These are phyloP conservation scores for Emericellopsis terricola DNA, from an alignment of 495 filamentous ascomycete genomes.

Conservation along the genomic window DNA sequence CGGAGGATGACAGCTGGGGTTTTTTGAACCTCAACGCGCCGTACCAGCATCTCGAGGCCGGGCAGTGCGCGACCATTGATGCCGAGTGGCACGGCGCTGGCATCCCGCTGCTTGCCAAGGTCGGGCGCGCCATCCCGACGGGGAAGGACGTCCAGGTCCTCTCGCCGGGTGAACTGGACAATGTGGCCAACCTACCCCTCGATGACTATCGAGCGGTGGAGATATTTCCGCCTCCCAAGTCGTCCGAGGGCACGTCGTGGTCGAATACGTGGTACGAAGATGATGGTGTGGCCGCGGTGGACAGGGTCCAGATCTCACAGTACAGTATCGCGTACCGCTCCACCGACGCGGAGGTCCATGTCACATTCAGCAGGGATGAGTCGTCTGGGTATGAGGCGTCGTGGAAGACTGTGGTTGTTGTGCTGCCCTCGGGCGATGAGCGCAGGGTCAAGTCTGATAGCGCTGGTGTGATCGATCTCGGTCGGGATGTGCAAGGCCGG, in stretches of 20 bases:
- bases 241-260: conserved; percentile 8
- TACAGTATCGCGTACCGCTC: conserved; percentile 27
- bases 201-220: conserved; percentile 46
- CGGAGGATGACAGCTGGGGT: conserved; percentile 26
- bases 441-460: conserved; percentile 18
- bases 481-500: neutral
- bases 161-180: conserved; percentile 35
- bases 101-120: conserved; percentile 42
- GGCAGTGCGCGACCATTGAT: conserved; percentile 39
- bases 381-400: conserved; percentile 22
- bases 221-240: conserved; percentile 35
- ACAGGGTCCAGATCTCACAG: conserved; percentile 14
- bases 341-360: conserved; percentile 19
- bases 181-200: conserved; percentile 30
- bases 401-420: conserved; percentile 29
- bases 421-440: conserved; percentile 26
- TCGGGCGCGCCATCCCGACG: conserved; percentile 39
- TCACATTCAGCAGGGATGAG: conserved; percentile 19
- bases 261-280: conserved; percentile 37
- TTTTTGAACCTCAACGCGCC: conserved; percentile 45
- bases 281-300: conserved; percentile 33
- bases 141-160: conserved; percentile 39
- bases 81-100: conserved; percentile 35
- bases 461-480: conserved; percentile 2
- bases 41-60: conserved; percentile 36